Evolutionary conservation across 148 eudicot species (phyloP), one percentile per base, ranked within the genome.

Genomic region (Hydrangea macrophylla): DNA sequence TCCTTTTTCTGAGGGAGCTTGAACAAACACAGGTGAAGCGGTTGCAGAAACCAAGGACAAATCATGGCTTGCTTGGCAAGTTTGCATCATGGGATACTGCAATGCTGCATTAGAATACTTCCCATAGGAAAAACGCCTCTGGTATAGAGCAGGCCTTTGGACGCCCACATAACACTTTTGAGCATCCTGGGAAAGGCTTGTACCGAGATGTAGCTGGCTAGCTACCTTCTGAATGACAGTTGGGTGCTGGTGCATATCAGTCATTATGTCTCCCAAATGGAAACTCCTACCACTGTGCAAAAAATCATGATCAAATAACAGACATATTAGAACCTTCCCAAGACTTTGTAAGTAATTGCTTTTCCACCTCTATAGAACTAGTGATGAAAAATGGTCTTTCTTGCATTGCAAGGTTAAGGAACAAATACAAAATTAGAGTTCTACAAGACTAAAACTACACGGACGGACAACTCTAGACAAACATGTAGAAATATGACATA

Each of bases 1-100:
- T 8, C 82, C 84, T 71, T 88, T 88, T 81, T 88, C 92, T 6
- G 81, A 20, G 6, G 92, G 92, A 60, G 92, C 89, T 28, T 81
- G 80, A 60, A 83, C 87, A 71, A 83, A 72, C 33, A 88, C 81
- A 9, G 87, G 84, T 32, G 75, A 59, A 22, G 78, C 68, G 54
- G 78, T 76, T 35, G 80, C 68, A 51, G 69, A 50, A 48, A 64
- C 62, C 66, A 80, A 60, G 2, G 83, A 80, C 18, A 81, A 68
- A 67, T 84, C 83, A 44, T 69, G 84, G 69, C 76, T 62, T 30
- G 78, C 55, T 26, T 23, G 64, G 72, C 58, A 70, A 18, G 75
- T n/a, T 17, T 33, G 71, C 10, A 62, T 27, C 48, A 69, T 35
- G 30, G 88, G 79, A 78, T 76, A 73, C 45, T 83, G 84, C 44